These are phyloP conservation scores for Pyrenophora tritici-repentis DNA, from an alignment of 2,329 filamentous ascomycete genomes.

Conservation along the genomic window DNA sequence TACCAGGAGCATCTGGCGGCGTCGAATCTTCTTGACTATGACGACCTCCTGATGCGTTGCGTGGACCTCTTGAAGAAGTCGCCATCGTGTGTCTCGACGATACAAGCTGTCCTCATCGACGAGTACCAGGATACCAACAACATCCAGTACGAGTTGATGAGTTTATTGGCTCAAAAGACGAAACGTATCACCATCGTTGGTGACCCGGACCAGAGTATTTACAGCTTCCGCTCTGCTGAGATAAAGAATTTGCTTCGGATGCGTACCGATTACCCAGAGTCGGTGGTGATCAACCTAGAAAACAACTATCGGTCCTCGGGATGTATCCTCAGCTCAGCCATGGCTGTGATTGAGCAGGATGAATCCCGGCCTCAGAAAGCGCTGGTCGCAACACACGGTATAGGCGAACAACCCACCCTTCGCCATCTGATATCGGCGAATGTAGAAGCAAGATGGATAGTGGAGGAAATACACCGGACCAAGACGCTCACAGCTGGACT, in stretches of 20 bases:
- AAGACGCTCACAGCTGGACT: slow-evolving; percentile 73
- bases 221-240: slow-evolving; percentile 92
- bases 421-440: slow-evolving; percentile 71
- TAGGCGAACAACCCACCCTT: slow-evolving; percentile 79
- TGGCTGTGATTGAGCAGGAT: slow-evolving; percentile 91
- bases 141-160: slow-evolving; percentile 94
- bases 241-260: slow-evolving; percentile 84
- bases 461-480: slow-evolving; percentile 76
- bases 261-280: slow-evolving; percentile 74
- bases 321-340: slow-evolving; percentile 77
- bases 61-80: slow-evolving; percentile 75
- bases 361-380: slow-evolving; percentile 77
- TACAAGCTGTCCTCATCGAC: slow-evolving; percentile 90
- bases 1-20: slow-evolving; percentile 77
- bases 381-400: slow-evolving; percentile 77
- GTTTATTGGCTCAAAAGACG: slow-evolving; percentile 73
- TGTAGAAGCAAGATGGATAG: slow-evolving; percentile 85
- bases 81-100: slow-evolving; percentile 82
- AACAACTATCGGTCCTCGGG: slow-evolving; percentile 95
- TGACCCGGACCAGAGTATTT: slow-evolving; percentile 97
- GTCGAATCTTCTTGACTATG: slow-evolving; percentile 89
- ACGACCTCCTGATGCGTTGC: slow-evolving; percentile 85
- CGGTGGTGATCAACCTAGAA: slow-evolving; percentile 81
- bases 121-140: slow-evolving; percentile 98
- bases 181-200: slow-evolving; percentile 91